Conservation (phyloP, 169 alveolate species). For the Eimeria tenella region DNA sequence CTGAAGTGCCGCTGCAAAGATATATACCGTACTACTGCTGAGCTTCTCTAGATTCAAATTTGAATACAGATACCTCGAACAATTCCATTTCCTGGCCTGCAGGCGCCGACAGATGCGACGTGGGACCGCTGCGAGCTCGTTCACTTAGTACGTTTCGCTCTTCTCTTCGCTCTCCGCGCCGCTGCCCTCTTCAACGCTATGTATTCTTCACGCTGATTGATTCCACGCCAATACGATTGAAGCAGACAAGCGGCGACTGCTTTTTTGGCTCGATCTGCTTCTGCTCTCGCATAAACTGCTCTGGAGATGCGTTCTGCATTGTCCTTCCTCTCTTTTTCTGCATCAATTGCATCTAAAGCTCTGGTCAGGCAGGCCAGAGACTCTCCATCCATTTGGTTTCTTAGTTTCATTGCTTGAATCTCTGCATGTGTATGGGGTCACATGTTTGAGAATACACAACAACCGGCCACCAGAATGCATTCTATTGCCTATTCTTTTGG, state of each 20-base stretch:
- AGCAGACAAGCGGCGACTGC: slow-evolving; percentile 72
- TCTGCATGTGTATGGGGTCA: slow-evolving; percentile 25
- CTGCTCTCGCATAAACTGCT: slow-evolving; percentile 11
- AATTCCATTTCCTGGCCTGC: no score
- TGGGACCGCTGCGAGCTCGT: no score
- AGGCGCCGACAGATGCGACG: no score
- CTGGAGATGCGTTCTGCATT: slow-evolving; percentile 23
- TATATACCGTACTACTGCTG: no score
- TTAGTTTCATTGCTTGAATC: slow-evolving; percentile 9
- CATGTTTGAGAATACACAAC: no score
- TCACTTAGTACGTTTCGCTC: slow-evolving; percentile 28
- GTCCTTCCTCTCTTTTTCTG: slow-evolving; percentile 59
- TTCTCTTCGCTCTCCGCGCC: slow-evolving; percentile 45
- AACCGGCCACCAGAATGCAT: not conserved
- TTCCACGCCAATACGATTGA: slow-evolving; percentile 78
- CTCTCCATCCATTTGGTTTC: slow-evolving; percentile 44
- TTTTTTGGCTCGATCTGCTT: slow-evolving; percentile 4
- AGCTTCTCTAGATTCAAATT: no score
- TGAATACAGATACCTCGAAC: no score
- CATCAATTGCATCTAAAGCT: slow-evolving; percentile 46
- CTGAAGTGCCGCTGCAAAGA: no score
- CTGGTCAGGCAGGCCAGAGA: not conserved
- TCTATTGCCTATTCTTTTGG: not conserved
- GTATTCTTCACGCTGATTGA: slow-evolving; percentile 75
- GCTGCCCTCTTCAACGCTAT: slow-evolving; percentile 75